Evolutionary conservation across 192 early-diverging fungal genomes (phyloP), one percentile per base, ranked within the genome.

Genomic region (Diversispora eburnea): DNA sequence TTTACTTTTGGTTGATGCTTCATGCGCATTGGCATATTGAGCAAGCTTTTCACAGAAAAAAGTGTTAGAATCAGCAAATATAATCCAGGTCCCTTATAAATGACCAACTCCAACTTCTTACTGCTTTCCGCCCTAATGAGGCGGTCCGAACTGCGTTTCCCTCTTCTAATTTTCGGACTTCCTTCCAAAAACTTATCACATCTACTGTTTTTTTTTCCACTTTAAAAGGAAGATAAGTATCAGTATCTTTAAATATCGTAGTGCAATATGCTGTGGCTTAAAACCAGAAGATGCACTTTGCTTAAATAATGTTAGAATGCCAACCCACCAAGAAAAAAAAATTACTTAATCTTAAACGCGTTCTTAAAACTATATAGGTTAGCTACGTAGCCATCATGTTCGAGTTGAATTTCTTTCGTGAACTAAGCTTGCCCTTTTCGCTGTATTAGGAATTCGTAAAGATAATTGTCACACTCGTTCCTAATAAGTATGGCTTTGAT

Each of bases 391-490:
- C 56, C 22, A 72, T 39, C n/a, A 55, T 72, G 52, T 60, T 72
- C 55, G 43, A 8, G 17, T 60, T 72, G 54, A 72, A 43, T 46
- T 43, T 72, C 68, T 72, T 58, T 59, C 39, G 41, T 58, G 39
- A 71, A 71, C 19, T n/a, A 71, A 71, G 70, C 70, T 71, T 71
- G 54, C 25, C 58, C 25, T 19, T 58, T 60, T 72, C 70, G 12
- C n/a, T 60, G 70, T 60, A 60, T 58, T 49, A 72, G 55, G 0
- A 61, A 72, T 25, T 72, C 13, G 70, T 72, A 72, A 72, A 60
- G 39, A 72, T 72, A 72, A 46, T 72, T 72, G 39, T 72, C 47
- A 33, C 25, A 33, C 25, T 33, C 25, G 25, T 33, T 33, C 25
- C 25, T 33, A 2, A 33, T 33, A 2, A 33, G 25, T 33, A 33